Conservation (phyloP, 169 alveolate species). For the Plasmodium knowlesi region DNA sequence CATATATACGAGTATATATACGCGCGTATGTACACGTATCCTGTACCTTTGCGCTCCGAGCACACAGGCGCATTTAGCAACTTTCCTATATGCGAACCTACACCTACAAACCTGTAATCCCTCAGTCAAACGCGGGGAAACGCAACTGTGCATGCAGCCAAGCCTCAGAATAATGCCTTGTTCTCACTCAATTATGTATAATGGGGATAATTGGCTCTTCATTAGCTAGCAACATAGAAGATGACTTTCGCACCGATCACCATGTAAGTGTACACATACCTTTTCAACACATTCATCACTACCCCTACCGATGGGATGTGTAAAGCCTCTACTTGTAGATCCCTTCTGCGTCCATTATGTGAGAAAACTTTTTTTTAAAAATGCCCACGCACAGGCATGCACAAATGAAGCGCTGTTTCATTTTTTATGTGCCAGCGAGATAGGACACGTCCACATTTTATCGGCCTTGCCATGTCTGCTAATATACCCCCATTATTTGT, state of each 20-base stretch:
- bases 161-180: conserved; percentile 10
- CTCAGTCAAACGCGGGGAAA: not conserved
- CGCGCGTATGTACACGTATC: not conserved
- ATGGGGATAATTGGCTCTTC: conserved; percentile 69
- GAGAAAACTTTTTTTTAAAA: not conserved
- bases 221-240: conserved; percentile 18
- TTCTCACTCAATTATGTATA: conserved; percentile 24
- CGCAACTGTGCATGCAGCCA: not conserved
- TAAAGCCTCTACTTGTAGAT: not conserved
- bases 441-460: not conserved
- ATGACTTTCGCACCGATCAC: not conserved
- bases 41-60: not conserved
- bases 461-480: not conserved
- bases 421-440: not conserved
- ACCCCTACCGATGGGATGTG: not conserved
- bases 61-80: not conserved
- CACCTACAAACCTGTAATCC: not conserved
- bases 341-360: not conserved
- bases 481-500: not conserved
- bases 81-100: not conserved
- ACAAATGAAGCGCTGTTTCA: not conserved
- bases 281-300: not conserved
- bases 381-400: not conserved
- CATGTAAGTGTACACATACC: not conserved
- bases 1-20: not conserved